Conservation (phyloP, 176 grass and related monocot genomes). For the Oryza punctata region DNA sequence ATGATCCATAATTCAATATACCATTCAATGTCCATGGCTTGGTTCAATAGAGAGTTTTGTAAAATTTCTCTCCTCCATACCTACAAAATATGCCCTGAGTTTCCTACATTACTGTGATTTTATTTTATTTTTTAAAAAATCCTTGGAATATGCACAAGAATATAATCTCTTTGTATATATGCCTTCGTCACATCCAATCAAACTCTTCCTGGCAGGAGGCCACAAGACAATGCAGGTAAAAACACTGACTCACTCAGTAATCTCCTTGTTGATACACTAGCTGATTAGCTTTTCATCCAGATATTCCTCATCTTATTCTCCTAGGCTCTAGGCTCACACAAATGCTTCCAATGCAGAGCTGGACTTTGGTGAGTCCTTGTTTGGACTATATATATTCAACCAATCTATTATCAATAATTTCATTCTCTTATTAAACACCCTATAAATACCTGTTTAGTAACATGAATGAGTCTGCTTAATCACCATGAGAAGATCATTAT, state of each 20-base stretch:
- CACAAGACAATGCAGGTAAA: not conserved
- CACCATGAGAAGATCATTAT: not conserved
- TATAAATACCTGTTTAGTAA: not conserved
- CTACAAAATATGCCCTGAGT: no score
- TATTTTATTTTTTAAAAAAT: not conserved
- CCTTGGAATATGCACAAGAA: slow-evolving; percentile 31
- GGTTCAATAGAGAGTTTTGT: no score
- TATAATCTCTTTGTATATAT: not conserved
- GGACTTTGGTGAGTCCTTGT: not conserved
- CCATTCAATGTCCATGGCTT: no score
- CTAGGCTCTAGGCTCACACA: not conserved
- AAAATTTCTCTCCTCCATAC: no score
- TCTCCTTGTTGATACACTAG: not conserved
- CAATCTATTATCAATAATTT: not conserved
- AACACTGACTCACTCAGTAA: not conserved
- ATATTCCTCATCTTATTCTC: slow-evolving; percentile 35
- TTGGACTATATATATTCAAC: not conserved
- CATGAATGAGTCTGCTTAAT: not conserved
- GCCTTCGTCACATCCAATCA: slow-evolving; percentile 6
- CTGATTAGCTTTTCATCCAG: no score
- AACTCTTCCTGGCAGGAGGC: not conserved
- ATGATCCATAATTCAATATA: no score
- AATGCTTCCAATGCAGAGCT: not conserved
- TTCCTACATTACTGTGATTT: no score
- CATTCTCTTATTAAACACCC: not conserved